Conservation (phyloP, 495 filamentous ascomycete species). For the Rhypophila decipiens region DNA sequence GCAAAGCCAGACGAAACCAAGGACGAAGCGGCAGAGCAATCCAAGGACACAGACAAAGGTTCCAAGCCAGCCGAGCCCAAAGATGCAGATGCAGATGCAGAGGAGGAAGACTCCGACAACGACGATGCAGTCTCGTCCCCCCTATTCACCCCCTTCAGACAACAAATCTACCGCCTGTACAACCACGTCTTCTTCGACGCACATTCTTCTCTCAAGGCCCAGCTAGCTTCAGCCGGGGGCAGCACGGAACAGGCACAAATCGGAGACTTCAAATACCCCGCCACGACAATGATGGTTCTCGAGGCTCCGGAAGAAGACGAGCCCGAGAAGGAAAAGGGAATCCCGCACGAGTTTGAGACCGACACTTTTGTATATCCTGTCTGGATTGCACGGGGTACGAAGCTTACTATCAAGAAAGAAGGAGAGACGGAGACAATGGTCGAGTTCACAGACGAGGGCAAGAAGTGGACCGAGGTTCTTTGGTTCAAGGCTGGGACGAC, state of each 20-base stretch:
- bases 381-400: conserved; percentile 3
- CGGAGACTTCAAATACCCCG: conserved; percentile 12
- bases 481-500: conserved; percentile 1
- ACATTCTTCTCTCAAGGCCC: conserved; percentile 1
- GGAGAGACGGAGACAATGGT: neutral
- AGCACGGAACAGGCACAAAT: neutral
- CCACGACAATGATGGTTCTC: conserved; percentile 4
- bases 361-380: conserved; percentile 9
- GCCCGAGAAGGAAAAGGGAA: neutral
- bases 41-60: no score
- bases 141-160: conserved; percentile 3
- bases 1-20: no score
- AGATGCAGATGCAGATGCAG: neutral
- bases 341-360: neutral
- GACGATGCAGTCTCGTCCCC: neutral
- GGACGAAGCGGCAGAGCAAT: no score
- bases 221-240: no score
- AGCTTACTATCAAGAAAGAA: neutral
- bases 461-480: conserved; percentile 5
- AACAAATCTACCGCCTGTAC: conserved; percentile 3
- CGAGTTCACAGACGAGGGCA: neutral
- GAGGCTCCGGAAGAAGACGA: neutral
- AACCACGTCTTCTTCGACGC: conserved; percentile 10
- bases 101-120: neutral
- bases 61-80: no score